Evolutionary conservation across 1,284 basidiomycete genomes (phyloP).

Genomic region (Bondarzewia mesenterica): DNA sequence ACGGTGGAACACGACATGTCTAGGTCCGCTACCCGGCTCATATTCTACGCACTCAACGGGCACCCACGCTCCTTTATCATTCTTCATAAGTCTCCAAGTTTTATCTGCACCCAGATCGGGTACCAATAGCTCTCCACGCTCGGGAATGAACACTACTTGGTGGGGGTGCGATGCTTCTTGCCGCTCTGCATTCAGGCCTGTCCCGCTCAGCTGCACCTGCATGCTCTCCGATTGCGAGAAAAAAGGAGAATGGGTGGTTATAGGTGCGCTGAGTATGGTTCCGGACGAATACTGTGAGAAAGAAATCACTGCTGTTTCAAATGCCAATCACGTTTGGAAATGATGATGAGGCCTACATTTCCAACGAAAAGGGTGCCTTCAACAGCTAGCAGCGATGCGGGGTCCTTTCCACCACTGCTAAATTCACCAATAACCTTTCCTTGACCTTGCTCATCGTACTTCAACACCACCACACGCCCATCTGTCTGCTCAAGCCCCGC

Average conservation of each 20-base stretch:
- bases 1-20: conserved; percentile 60
- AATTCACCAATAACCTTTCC: conserved; percentile 36
- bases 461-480: conserved; percentile 49
- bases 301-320: neutral
- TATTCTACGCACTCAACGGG: conserved; percentile 34
- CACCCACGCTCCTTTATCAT: conserved; percentile 35
- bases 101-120: conserved; percentile 66
- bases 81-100: conserved; percentile 45
- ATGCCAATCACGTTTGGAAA: neutral
- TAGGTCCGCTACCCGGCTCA: conserved; percentile 53
- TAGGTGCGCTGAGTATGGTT: conserved; percentile 40
- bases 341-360: conserved; percentile 47
- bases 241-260: conserved; percentile 39
- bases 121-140: conserved; percentile 50
- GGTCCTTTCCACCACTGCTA: conserved; percentile 48
- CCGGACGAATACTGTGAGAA: conserved; percentile 62
- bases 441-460: conserved; percentile 35
- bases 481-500: conserved; percentile 49
- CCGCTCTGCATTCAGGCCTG: conserved; percentile 51
- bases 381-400: conserved; percentile 46
- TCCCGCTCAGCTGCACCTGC: conserved; percentile 26
- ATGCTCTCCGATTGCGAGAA: conserved; percentile 18
- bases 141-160: conserved; percentile 40
- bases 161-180: conserved; percentile 65
- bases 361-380: conserved; percentile 49